These are phyloP conservation scores for Scenedesmus sp. DNA, from an alignment of 163 green algal species.

Conservation along the genomic window DNA sequence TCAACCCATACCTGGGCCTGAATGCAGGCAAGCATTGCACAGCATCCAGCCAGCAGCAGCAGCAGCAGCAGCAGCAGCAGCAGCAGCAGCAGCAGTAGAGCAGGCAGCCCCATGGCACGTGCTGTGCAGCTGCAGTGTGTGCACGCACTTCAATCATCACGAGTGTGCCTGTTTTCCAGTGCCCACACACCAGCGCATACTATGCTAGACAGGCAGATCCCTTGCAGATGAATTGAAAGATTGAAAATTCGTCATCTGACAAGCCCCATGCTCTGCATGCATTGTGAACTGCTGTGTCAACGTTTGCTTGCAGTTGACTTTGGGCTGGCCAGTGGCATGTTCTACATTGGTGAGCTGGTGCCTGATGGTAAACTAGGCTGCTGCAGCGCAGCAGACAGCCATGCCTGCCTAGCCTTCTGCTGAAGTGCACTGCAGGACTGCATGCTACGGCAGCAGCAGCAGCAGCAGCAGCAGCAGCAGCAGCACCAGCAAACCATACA, in stretches of 20 bases:
- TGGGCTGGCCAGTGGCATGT: conserved; percentile 10
- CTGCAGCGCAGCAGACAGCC: background rate
- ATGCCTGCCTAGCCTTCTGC: background rate
- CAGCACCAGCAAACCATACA: no score
- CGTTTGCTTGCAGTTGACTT: background rate
- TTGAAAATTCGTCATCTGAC: no score
- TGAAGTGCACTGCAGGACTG: background rate
- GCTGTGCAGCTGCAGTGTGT: background rate
- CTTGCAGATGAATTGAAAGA: no score
- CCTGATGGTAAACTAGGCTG: background rate
- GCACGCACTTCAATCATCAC: no score
- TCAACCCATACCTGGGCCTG: background rate
- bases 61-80: background rate
- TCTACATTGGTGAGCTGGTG: background rate
- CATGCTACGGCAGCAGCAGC: background rate
- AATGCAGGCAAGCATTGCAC: background rate
- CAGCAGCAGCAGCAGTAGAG: background rate
- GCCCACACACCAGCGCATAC: no score
- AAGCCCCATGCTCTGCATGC: background rate
- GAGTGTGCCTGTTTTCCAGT: no score
- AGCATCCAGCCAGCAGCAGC: no score
- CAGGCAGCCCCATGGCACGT: no score
- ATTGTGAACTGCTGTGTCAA: background rate
- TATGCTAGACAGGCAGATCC: no score
- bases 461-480: background rate